Conservation (phyloP, 805 yeast species). For the Starmerella bombicola region DNA sequence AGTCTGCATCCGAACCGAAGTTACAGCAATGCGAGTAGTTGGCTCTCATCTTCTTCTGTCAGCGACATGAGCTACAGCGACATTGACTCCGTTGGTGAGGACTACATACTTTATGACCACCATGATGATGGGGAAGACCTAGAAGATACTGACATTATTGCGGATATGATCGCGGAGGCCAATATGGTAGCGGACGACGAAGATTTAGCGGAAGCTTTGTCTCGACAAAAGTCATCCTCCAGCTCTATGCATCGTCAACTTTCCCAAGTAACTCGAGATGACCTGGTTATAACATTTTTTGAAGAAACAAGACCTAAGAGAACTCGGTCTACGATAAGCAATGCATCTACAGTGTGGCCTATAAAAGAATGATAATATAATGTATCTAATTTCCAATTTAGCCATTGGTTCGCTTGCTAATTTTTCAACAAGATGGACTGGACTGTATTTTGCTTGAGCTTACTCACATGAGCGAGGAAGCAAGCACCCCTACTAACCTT, state of each 20-base stretch:
- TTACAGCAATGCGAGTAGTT: too few relatives aligned
- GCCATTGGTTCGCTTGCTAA: too few relatives aligned
- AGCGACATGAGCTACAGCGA: neutral
- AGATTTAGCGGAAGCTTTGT: constrained; percentile 14
- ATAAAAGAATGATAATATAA: neutral
- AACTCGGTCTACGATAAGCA: constrained; percentile 3
- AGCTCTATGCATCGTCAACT: constrained; percentile 8
- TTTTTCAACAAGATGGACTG: too few relatives aligned
- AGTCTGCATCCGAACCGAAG: too few relatives aligned
- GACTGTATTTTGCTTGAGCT: too few relatives aligned
- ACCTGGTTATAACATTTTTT: constrained; percentile 10
- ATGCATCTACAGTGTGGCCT: constrained; percentile 6
- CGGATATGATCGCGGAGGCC: constrained; percentile 37
- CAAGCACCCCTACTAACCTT: too few relatives aligned
- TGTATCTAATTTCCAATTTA: neutral
- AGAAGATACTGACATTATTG: constrained; percentile 26
- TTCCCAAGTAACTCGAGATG: constrained; percentile 6
- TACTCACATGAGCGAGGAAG: too few relatives aligned
- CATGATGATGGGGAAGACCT: constrained; percentile 14
- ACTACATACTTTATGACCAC: constrained; percentile 33
- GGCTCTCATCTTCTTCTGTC: neutral
- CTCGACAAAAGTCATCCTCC: neutral
- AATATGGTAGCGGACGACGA: constrained; percentile 38
- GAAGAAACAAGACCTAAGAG: constrained; percentile 10
- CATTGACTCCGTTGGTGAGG: constrained; percentile 19